phyloP scores from a whole-genome alignment of 2,329 filamentous ascomycete species.

The Tolypocladium guangdongense region DNA sequence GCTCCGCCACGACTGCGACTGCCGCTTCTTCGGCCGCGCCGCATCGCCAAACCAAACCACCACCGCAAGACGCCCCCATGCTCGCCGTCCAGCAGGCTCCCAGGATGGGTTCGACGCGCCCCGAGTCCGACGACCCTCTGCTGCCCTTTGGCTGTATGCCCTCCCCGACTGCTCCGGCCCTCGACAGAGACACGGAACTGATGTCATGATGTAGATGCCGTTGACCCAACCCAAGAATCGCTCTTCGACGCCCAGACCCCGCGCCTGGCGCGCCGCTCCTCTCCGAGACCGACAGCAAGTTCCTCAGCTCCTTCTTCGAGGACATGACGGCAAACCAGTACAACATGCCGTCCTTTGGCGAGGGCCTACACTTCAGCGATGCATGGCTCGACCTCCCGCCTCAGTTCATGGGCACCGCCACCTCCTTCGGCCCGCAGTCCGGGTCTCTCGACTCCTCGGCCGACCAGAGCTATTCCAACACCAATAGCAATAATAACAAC shows the following conservation, averaged over 20 bases:
- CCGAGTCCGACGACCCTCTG: conserved; percentile 34
- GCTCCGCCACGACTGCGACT: not conserved
- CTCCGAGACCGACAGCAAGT: conserved; percentile 48
- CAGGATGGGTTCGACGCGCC: conserved; percentile 50
- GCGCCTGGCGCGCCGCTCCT: conserved; percentile 55
- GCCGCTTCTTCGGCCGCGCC: not conserved
- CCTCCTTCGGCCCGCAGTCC: conserved; percentile 48
- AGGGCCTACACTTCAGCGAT: conserved; percentile 38
- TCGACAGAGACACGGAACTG: conserved; percentile 6
- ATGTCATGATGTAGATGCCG: conserved; percentile 26
- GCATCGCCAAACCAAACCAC: not conserved
- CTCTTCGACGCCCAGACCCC: conserved; percentile 45
- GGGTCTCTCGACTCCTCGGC: conserved; percentile 9
- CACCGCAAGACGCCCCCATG: conserved; percentile 36
- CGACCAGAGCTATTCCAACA: conserved; percentile 8
- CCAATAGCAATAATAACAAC: not conserved
- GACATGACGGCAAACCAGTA: conserved; percentile 40
- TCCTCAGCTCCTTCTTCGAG: conserved; percentile 48
- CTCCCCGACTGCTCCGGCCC: conserved; percentile 3
- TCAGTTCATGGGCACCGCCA: conserved; percentile 53
- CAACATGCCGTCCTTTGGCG: conserved; percentile 37
- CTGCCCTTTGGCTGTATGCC: conserved; percentile 59
- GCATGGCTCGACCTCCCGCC: conserved; percentile 51
- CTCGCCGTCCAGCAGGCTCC: conserved; percentile 41
- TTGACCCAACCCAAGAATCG: conserved; percentile 33